phyloP scores from a whole-genome alignment of 208 protist species.

The Trypanosoma caninum region DNA sequence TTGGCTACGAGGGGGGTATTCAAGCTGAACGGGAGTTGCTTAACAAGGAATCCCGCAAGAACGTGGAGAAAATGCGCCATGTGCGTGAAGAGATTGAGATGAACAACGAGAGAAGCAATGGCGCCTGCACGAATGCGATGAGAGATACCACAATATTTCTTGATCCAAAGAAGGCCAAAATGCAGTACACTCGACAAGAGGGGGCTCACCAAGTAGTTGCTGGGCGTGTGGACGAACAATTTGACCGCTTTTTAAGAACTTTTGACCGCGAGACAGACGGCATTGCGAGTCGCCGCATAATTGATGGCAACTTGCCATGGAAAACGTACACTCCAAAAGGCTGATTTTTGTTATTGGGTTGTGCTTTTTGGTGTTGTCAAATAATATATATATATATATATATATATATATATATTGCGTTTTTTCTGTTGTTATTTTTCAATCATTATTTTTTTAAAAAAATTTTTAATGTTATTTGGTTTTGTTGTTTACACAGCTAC shows the following conservation, averaged over 20 bases:
- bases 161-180: conserved; percentile 80
- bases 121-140: conserved; percentile 15
- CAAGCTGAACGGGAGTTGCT: conserved; percentile 49
- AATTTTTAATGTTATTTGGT: conserved; percentile 12
- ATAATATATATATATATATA: background rate
- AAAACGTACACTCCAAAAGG: conserved; percentile 65
- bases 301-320: conserved; percentile 81
- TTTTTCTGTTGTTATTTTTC: conserved; percentile 6
- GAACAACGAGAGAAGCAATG: conserved; percentile 21
- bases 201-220: conserved; percentile 63
- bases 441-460: conserved; percentile 14
- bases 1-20: conserved; percentile 86
- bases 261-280: conserved; percentile 40
- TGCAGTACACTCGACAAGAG: conserved; percentile 68
- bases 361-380: conserved; percentile 1
- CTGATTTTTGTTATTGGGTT: conserved; percentile 18
- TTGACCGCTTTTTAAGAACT: conserved; percentile 83
- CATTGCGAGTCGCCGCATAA: conserved; percentile 31
- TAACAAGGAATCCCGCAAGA: conserved; percentile 32
- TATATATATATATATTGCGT: conserved; percentile 16
- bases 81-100: conserved; percentile 30
- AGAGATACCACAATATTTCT: conserved; percentile 31
- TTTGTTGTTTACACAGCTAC: conserved; percentile 25
- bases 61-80: conserved; percentile 51
- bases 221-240: conserved; percentile 85